A percentile compares a stretch with the other conserved stretches of the same genome.
Evolutionary conservation across 768 basidiomycete genomes (phyloP).

Genomic region (Russula emetica): DNA sequence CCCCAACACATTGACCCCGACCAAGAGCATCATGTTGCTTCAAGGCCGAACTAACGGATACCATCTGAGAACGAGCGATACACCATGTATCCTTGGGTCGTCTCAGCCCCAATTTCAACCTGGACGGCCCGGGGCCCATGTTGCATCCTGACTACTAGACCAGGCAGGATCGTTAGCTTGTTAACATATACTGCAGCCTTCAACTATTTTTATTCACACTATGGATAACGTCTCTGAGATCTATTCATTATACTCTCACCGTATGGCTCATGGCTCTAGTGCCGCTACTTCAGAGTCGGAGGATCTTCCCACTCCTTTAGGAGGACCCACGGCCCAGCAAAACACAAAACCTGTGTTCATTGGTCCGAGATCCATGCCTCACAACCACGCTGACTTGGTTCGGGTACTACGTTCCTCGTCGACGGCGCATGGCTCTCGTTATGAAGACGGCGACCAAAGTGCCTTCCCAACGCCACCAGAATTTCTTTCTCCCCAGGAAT

Average conservation of each 20-base stretch:
- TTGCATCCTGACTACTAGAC: not conserved
- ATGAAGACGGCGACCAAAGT: conserved; percentile 9
- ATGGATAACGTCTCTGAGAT: conserved; percentile 28
- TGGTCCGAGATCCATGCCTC: conserved; percentile 22
- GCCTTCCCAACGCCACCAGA: conserved; percentile 22
- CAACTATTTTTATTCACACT: not conserved
- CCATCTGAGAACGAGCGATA: too few relatives aligned
- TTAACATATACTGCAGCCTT: not conserved
- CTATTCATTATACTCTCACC: conserved; percentile 24
- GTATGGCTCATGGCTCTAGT: conserved; percentile 12
- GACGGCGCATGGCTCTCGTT: conserved; percentile 3
- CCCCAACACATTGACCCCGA: not conserved
- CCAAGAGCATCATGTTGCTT: not conserved
- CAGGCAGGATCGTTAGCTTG: conserved; percentile 2
- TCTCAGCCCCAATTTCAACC: not conserved
- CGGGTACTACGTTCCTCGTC: conserved; percentile 12
- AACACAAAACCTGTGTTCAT: conserved; percentile 1
- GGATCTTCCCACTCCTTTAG: conserved; percentile 20
- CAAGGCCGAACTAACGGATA: not conserved
- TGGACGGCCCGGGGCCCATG: conserved; percentile 3
- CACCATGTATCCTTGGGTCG: not conserved
- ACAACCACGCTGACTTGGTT: conserved; percentile 8
- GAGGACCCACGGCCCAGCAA: not conserved
- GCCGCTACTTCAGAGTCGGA: conserved; percentile 11
- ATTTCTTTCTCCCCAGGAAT: conserved; percentile 21